Percentiles rank a stretch among this genome's conserved stretches.
Conservation (phyloP, 2,329 filamentous ascomycete genomes). For the Arthrobotrys iridis region DNA sequence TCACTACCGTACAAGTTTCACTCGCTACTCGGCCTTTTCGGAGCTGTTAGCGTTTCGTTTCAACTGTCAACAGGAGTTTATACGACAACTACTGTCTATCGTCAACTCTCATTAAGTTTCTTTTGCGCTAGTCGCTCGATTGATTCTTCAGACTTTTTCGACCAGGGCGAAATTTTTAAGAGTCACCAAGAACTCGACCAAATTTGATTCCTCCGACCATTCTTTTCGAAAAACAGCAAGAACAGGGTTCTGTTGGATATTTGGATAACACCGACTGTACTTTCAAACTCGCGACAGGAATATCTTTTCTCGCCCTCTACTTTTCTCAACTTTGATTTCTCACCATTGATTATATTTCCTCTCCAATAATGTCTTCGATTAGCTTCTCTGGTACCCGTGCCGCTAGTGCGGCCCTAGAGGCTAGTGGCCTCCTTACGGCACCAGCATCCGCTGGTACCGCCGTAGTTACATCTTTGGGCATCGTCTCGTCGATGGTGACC, state of each 20-base stretch:
- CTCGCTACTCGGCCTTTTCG: conserved; percentile 2
- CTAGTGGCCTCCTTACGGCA: conserved; percentile 30
- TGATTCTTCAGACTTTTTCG: conserved; percentile 7
- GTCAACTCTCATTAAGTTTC: conserved; percentile 20
- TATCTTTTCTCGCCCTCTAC: background rate
- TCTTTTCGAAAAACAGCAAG: conserved; percentile 7
- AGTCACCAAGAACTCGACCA: conserved; percentile 9
- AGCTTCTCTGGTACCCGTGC: conserved; percentile 45
- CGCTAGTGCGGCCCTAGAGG: background rate
- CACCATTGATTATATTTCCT: conserved; percentile 4
- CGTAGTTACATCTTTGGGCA: conserved; percentile 18
- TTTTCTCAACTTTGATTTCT: conserved; percentile 14
- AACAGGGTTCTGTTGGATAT: conserved; percentile 35
- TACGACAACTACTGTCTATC: conserved; percentile 10
- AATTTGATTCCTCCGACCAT: conserved; percentile 28
- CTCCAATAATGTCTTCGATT: conserved; percentile 35
- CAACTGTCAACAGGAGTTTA: conserved; percentile 20
- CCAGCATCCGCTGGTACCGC: background rate
- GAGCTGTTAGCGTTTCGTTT: conserved; percentile 40
- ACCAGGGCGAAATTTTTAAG: conserved; percentile 27
- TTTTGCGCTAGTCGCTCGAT: conserved; percentile 44
- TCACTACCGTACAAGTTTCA: background rate
- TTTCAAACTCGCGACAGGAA: conserved; percentile 3
- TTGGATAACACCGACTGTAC: conserved; percentile 17
- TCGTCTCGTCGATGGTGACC: conserved; percentile 16